phyloP scores from a whole-genome alignment of 352 stramenopile genomes.

The Phytophthora citricola region DNA sequence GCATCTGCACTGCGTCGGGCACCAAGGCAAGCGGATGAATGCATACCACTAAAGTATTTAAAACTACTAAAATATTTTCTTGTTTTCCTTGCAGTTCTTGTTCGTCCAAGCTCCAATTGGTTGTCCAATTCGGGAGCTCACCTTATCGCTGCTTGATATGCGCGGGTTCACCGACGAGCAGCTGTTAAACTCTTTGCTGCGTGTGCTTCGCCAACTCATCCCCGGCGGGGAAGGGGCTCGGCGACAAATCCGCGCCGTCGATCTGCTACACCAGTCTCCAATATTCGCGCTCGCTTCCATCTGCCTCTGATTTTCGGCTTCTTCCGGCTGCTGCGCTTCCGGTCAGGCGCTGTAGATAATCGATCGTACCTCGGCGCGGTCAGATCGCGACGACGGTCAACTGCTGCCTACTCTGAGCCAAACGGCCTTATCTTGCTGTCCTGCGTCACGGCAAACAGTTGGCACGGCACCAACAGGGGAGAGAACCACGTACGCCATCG shows the following conservation, averaged over 20 bases:
- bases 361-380: neutral
- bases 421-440: conserved; percentile 17
- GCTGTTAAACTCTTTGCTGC: conserved; percentile 7
- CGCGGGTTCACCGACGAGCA: conserved; percentile 6
- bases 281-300: conserved; percentile 13
- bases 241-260: conserved; percentile 22
- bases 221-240: conserved; percentile 5
- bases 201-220: conserved; percentile 32
- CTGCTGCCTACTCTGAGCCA: conserved; percentile 6
- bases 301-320: conserved; percentile 3
- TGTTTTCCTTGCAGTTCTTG: neutral
- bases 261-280: conserved; percentile 27
- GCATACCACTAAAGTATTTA: too few species aligned
- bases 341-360: conserved; percentile 6
- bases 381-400: conserved; percentile 24
- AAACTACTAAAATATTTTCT: too few species aligned
- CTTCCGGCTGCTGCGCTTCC: conserved; percentile 1
- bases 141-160: conserved; percentile 22
- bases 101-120: neutral
- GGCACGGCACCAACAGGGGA: conserved; percentile 2
- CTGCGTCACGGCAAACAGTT: conserved; percentile 29
- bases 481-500: conserved; percentile 25
- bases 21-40: neutral
- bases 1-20: neutral
- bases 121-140: conserved; percentile 2